Evolutionary conservation across 1,139 yeast genomes (phyloP).

Genomic region (Candida albicans): DNA sequence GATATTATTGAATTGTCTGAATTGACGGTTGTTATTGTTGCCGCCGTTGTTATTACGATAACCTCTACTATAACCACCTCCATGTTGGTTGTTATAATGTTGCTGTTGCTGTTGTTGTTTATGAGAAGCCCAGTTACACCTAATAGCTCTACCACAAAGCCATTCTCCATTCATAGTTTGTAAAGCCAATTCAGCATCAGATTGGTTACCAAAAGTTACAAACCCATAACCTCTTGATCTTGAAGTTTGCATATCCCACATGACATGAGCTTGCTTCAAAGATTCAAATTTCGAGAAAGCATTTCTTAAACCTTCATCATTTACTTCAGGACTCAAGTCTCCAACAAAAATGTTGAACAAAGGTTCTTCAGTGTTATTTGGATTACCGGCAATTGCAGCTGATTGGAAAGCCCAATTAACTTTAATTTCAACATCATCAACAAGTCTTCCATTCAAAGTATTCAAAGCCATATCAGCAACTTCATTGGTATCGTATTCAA

Average conservation of each 20-base stretch:
- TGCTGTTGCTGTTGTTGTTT: conserved; percentile 35
- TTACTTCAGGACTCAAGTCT: conserved; percentile 78
- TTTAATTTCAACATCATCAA: conserved; percentile 55
- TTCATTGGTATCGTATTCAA: conserved; percentile 63
- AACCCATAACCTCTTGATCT: conserved; percentile 91
- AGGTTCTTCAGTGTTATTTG: conserved; percentile 45
- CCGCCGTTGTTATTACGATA: conserved; percentile 13
- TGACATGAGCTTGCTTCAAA: conserved; percentile 82
- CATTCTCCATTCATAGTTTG: conserved; percentile 72
- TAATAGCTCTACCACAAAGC: conserved; percentile 71
- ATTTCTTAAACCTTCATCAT: conserved; percentile 66
- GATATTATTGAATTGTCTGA: conserved; percentile 11
- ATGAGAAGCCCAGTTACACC: conserved; percentile 90
- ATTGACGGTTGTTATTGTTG: conserved; percentile 15
- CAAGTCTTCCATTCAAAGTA: conserved; percentile 54
- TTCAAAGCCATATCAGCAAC: conserved; percentile 65
- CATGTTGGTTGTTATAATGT: conserved; percentile 5
- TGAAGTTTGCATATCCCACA: conserved; percentile 98
- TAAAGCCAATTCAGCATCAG: conserved; percentile 76
- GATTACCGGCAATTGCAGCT: conserved; percentile 42
- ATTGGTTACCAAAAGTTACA: conserved; percentile 68
- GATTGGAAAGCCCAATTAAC: conserved; percentile 87
- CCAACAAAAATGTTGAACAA: conserved; percentile 79
- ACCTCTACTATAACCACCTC: conserved; percentile 9
- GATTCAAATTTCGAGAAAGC: conserved; percentile 64